Base-by-base conservation (phyloP, 2,329 filamentous ascomycete genomes). In the Metarhizium guizhouense region DNA sequence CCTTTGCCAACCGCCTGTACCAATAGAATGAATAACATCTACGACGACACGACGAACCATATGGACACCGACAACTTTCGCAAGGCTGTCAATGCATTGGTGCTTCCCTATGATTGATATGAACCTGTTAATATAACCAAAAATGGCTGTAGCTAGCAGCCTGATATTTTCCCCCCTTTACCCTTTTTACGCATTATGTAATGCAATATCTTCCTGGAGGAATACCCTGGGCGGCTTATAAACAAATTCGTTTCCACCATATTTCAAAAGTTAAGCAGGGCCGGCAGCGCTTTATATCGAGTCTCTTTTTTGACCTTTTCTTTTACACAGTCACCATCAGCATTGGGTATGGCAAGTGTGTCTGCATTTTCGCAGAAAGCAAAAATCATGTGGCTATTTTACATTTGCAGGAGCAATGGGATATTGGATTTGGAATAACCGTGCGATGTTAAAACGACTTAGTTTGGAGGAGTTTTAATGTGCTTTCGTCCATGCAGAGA, bases 1-100 rank as follows among this genome's bases (percentile, higher is more conserved):
- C 70, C 36, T 76, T 76, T 60, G 67, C 72, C 20, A 72, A 75
- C 52, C 69, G 76, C 54, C 65, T 78, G 60, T 77, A 76, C 61
- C 76, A 64, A 70, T 54, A 29, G 32, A 53, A 55, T 30, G 49
- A 30, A 47, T 47, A 34, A 47, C 38, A 47, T 42, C 52, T 45
- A 60, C 52, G 55, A 63, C 54, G 56, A 57, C 18, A 58, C 51
- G 56, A 55, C 29, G 36, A 50, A 34, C 6, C 32, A 7, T 11
- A 34, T 34, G 53, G 42, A 55, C 42, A 51, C 29, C 40, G 32
- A 5, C 42, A 45, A 3, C 16, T 30, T 30, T 29, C 16, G 43
- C 43, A 11, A n/a, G 18, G 18, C 43, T 47, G n/a, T 14, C 18
- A 11, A 47, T n/a, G 6, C 13, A 6, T n/a, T 47, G 30, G 32